These are phyloP conservation scores for Vachellia pachyceras DNA, from an alignment of 306 rosid species.

Conservation along the genomic window DNA sequence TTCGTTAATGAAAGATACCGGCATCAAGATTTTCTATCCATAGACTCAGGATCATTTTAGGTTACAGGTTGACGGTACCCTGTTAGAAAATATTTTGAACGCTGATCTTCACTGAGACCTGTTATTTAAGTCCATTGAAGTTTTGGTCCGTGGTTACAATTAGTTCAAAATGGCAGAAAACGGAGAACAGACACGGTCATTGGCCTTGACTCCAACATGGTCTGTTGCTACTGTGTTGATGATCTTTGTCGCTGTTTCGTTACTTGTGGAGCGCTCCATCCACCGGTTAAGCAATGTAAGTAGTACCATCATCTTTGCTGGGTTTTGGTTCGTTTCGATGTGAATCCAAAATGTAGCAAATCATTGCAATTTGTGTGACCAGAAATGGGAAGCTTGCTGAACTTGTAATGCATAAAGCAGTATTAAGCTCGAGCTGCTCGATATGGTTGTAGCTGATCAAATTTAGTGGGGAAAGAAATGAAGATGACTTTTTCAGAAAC, in stretches of 20 bases:
- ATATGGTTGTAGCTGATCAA: constrained; percentile 4
- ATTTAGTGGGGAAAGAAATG: background rate
- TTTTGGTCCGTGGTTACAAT: constrained; percentile 36
- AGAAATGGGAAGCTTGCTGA: constrained; percentile 24
- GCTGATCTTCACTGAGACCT: constrained; percentile 25
- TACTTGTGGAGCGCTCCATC: constrained; percentile 93
- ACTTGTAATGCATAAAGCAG: background rate
- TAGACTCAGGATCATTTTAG: constrained; percentile 20
- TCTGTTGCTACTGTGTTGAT: constrained; percentile 96
- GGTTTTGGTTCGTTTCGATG: constrained; percentile 14
- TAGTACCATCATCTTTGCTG: constrained; percentile 29
- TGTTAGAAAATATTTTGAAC: constrained; percentile 5
- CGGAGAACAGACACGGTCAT: constrained; percentile 66
- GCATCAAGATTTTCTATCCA: constrained; percentile 34
- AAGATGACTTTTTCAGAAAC: background rate
- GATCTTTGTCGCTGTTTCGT: constrained; percentile 83
- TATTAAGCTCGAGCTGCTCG: background rate
- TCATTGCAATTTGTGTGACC: background rate
- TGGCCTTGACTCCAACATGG: constrained; percentile 99
- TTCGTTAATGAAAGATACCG: constrained; percentile 27
- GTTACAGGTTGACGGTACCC: constrained; percentile 31
- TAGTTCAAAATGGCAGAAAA: constrained; percentile 63
- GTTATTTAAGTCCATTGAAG: constrained; percentile 34
- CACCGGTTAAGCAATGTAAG: constrained; percentile 64
- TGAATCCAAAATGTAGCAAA: background rate